Evolutionary conservation across 768 basidiomycete species (phyloP), one percentile per base, ranked within the genome.

Genomic region (Russula emetica): DNA sequence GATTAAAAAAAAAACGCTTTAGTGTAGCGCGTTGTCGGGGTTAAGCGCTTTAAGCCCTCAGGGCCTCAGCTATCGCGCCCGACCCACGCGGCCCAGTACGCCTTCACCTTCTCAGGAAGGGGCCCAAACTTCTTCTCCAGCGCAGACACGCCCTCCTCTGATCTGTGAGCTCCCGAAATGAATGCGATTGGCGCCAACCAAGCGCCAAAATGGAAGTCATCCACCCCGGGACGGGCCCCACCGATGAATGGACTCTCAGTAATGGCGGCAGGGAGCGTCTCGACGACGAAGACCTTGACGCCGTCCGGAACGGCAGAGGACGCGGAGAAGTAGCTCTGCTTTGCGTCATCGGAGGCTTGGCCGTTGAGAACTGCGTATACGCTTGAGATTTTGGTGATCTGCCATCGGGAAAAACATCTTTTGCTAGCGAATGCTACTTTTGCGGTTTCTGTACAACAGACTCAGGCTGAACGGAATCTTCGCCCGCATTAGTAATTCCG

Each of bases 161-260:
- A 74, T 14, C 71, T 70, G 20, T 70, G 72, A 28, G 74, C 78
- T 1, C 80, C 80, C 1, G 70, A 60, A 6, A 80, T 67, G 24
- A 73, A 72, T 13, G 76, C 75, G 28, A 83, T 77, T 34, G 80
- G 78, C 28, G 81, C 78, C 34, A 85, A 71, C 83, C 81, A 85
- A 9, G 76, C 80, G 7, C 65, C 79, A 45, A 85, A 72, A 71
- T 83, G 83, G 74, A 80, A 83, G 69, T 83, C 84, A 59, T 81
- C 82, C 69, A 82, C 81, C 10, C 82, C 78, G 0, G 82, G 81
- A 45, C 58, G 66, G 5, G 71, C 76, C 10, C 82, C 83, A 22
- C 77, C 79, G 44, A 83, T 73, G 73, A 84, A 85, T 3, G 77
- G 77, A 10, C 72, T 74, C 13, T 72, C 73, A 20, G 78, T 78